Percentiles rank a stretch among this genome's conserved stretches.
Evolutionary conservation across 2,329 filamentous ascomycete genomes (phyloP).

Genomic region (Aureobasidium sp.): DNA sequence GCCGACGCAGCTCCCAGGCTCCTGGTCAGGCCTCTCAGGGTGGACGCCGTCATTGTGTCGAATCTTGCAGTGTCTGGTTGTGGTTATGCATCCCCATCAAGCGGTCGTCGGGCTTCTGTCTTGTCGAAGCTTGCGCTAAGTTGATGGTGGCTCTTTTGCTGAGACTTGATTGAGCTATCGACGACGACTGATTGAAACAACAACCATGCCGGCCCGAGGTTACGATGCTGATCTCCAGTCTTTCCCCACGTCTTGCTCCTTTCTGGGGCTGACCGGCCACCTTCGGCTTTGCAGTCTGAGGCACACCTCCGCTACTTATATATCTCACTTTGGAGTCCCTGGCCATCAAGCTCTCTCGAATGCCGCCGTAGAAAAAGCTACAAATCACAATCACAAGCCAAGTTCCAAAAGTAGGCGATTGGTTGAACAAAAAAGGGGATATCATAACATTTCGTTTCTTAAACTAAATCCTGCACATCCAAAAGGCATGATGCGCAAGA

Average conservation of each 20-base stretch:
- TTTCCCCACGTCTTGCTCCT: background rate
- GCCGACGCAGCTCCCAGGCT: too few relatives aligned
- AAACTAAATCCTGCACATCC: background rate
- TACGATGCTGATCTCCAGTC: too few relatives aligned
- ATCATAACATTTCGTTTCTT: constrained; percentile 14
- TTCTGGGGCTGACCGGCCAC: background rate
- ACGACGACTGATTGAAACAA: background rate
- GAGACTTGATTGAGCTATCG: background rate
- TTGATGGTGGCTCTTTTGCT: background rate
- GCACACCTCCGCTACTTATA: background rate
- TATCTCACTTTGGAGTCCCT: background rate
- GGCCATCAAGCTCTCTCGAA: background rate
- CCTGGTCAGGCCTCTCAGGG: too few relatives aligned
- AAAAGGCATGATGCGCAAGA: background rate
- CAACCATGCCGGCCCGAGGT: constrained; percentile 4
- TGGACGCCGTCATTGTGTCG: too few relatives aligned
- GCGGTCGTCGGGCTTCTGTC: background rate
- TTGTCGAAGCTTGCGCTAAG: too few relatives aligned
- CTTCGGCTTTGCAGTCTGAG: background rate
- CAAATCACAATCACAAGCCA: constrained; percentile 19
- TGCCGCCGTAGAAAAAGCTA: background rate
- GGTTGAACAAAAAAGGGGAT: background rate
- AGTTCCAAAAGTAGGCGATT: background rate
- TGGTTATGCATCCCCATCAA: background rate
- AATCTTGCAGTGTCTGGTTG: background rate